These are phyloP conservation scores for Aspergillus pseudoglaucus DNA, from an alignment of 2,329 filamentous ascomycete species.

Conservation along the genomic window DNA sequence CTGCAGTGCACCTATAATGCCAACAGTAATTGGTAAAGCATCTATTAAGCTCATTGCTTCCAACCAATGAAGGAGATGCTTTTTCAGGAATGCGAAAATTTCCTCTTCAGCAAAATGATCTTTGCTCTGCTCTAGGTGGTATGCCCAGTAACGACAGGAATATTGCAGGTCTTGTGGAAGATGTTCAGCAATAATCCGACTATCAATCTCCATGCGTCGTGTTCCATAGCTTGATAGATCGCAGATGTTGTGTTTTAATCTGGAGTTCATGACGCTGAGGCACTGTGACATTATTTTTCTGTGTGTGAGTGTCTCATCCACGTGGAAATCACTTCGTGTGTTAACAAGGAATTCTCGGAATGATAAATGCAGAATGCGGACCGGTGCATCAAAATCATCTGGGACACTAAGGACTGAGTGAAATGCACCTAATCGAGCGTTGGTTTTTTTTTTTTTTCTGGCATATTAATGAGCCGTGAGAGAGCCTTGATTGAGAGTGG, in stretches of 20 bases:
- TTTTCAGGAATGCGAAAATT: conserved; percentile 9
- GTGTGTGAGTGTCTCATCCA: conserved; percentile 25
- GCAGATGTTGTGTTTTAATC: conserved; percentile 13
- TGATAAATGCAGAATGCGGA: conserved; percentile 22
- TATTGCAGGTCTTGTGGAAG: conserved; percentile 18
- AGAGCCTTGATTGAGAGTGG: no score
- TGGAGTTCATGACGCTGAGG: conserved; percentile 13
- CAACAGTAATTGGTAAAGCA: conserved; percentile 9
- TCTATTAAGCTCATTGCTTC: conserved; percentile 17
- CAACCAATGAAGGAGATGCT: conserved; percentile 20
- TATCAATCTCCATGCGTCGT: conserved; percentile 6
- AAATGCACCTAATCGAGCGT: no score
- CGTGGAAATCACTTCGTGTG: conserved; percentile 18
- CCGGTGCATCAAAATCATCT: no score
- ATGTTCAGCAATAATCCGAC: conserved; percentile 5
- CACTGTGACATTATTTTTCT: conserved; percentile 19
- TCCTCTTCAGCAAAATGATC: conserved; percentile 2
- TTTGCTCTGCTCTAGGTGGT: conserved; percentile 16
- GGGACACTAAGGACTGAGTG: no score
- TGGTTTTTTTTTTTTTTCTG: no score
- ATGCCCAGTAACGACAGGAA: conserved; percentile 21
- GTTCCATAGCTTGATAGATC: conserved; percentile 4
- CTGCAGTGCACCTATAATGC: conserved; percentile 10
- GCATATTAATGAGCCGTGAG: no score
- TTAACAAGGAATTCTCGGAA: conserved; percentile 28